These are phyloP conservation scores for Triticum dicoccoides DNA, from an alignment of 176 grass and related monocot genomes.

Conservation along the genomic window DNA sequence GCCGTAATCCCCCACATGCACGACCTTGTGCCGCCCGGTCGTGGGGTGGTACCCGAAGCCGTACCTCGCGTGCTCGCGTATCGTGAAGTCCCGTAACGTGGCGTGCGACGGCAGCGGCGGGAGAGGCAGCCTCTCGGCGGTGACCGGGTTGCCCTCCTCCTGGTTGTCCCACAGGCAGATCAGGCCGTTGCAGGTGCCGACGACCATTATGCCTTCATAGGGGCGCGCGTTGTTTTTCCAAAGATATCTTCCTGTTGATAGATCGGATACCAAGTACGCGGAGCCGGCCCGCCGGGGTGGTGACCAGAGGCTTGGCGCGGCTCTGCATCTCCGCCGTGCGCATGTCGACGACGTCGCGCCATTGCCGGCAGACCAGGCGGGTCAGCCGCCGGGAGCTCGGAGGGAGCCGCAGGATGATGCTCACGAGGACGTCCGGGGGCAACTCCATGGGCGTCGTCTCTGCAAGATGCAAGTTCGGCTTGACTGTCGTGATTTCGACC, in stretches of 20 bases:
- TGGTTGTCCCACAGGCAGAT: conserved; percentile 13
- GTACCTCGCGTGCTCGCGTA: background rate
- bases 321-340: background rate
- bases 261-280: background rate
- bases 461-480: too few relatives aligned
- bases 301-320: background rate
- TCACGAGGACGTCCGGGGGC: background rate
- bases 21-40: background rate
- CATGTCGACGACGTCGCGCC: background rate
- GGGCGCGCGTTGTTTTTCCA: background rate
- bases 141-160: background rate
- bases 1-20: background rate
- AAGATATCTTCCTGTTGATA: background rate
- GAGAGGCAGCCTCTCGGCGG: background rate
- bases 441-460: background rate
- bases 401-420: background rate
- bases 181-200: conserved; percentile 16
- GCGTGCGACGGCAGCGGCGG: background rate
- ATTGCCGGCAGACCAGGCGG: conserved; percentile 16
- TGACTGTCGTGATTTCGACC: too few relatives aligned
- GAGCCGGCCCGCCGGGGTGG: background rate
- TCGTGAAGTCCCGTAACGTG: background rate
- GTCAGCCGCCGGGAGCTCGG: background rate
- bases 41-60: background rate
- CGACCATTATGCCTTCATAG: background rate